These are phyloP conservation scores for Letharia lupina DNA, from an alignment of 495 filamentous ascomycete species.

Conservation along the genomic window DNA sequence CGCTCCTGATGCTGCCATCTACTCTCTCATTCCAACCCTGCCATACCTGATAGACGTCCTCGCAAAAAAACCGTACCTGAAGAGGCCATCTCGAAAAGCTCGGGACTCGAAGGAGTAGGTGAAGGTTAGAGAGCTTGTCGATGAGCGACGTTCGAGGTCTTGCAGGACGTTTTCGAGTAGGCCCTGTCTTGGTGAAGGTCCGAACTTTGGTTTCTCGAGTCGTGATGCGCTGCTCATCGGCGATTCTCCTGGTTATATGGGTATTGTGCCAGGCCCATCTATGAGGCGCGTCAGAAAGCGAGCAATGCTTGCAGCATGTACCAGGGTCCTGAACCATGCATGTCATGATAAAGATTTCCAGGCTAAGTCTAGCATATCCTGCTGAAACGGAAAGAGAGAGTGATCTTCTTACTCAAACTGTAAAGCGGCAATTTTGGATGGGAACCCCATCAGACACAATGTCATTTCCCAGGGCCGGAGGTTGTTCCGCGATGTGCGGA, in stretches of 20 bases:
- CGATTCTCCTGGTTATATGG: conserved; percentile 64
- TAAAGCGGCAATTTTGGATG: conserved; percentile 72
- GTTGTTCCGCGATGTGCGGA: conserved; percentile 54
- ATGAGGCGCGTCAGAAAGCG: conserved; percentile 7
- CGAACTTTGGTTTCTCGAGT: conserved; percentile 29
- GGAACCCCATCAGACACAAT: conserved; percentile 74
- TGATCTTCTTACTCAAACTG: conserved; percentile 76
- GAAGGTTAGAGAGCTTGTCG: conserved; percentile 63
- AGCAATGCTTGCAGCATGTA: conserved; percentile 11
- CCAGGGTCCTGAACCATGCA: neutral
- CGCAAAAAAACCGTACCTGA: conserved; percentile 66
- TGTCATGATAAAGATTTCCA: neutral
- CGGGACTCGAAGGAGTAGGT: conserved; percentile 65
- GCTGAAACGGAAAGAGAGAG: neutral
- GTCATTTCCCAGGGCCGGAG: conserved; percentile 91
- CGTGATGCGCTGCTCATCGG: conserved; percentile 45
- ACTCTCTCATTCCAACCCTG: conserved; percentile 46
- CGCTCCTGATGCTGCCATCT: conserved; percentile 38
- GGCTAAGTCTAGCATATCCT: neutral
- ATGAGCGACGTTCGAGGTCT: conserved; percentile 50
- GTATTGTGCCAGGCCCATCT: conserved; percentile 94
- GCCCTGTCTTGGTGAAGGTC: conserved; percentile 18
- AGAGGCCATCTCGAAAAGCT: conserved; percentile 81
- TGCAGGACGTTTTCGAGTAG: conserved; percentile 30
- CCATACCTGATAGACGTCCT: conserved; percentile 64